Conservation (phyloP, 139 green algal genomes). For the Chlorella sp. region DNA sequence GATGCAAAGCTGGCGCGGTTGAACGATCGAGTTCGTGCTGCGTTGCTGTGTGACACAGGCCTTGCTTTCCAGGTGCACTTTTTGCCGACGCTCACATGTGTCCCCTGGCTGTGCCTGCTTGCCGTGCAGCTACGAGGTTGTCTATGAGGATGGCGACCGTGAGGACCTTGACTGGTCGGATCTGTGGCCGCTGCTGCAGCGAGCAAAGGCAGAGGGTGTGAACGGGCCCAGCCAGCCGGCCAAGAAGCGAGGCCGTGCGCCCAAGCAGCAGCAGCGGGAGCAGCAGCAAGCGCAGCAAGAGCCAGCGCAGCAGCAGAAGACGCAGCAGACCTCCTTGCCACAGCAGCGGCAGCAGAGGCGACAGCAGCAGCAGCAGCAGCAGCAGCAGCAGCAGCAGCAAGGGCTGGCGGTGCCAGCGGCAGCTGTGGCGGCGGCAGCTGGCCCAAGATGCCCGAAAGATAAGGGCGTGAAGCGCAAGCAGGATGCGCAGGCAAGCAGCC, state of each 20-base stretch:
- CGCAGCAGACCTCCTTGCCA: too few species aligned
- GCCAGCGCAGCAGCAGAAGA: too few species aligned
- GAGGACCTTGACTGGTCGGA: slow-evolving; percentile 36
- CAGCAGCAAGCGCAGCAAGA: neutral
- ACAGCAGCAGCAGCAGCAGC: neutral
- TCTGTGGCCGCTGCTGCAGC: neutral
- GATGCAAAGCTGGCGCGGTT: too few species aligned
- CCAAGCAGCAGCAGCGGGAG: neutral
- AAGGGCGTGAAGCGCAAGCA: neutral
- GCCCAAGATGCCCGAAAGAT: neutral
- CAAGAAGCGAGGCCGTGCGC: neutral
- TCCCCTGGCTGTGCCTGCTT: neutral
- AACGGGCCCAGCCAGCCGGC: neutral
- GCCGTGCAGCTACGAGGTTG: slow-evolving; percentile 1
- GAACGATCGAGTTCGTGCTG: too few species aligned
- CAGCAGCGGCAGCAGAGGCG: too few species aligned
- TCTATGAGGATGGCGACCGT: slow-evolving; percentile 38
- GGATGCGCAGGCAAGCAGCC: neutral
- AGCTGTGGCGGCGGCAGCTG: neutral
- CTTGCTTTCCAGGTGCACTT: too few species aligned
- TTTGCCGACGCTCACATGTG: neutral
- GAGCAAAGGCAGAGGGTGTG: neutral
- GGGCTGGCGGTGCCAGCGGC: neutral
- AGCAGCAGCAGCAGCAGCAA: neutral
- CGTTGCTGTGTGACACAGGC: too few species aligned